These are phyloP conservation scores for Rhododendron mucronatum DNA, from an alignment of 148 eudicot species.

Conservation along the genomic window DNA sequence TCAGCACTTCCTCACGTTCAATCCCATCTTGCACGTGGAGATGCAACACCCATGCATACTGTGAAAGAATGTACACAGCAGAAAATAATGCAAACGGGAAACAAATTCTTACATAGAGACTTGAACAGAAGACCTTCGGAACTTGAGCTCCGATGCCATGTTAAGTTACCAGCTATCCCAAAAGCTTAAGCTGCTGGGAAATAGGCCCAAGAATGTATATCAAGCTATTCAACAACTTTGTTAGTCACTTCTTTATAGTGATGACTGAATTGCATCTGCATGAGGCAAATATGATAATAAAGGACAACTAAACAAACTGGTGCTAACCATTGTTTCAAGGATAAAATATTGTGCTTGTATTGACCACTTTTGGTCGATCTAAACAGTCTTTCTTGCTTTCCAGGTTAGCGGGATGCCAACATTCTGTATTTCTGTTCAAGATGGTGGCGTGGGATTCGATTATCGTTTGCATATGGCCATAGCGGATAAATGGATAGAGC, in stretches of 20 bases:
- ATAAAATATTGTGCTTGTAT: background rate
- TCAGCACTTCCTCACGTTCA: background rate
- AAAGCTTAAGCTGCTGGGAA: background rate
- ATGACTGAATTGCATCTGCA: background rate
- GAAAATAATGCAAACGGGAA: background rate
- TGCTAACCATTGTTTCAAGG: background rate
- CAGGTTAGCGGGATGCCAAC: conserved; percentile 99
- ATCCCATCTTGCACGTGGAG: background rate
- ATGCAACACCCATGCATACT: background rate
- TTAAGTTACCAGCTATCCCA: background rate
- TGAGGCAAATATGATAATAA: background rate
- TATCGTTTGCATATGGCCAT: conserved; percentile 98
- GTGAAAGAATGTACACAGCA: background rate
- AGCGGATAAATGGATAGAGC: conserved; percentile 98
- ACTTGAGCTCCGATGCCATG: background rate
- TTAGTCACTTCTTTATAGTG: background rate
- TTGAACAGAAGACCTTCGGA: background rate
- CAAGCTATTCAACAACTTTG: background rate
- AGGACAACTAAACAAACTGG: background rate
- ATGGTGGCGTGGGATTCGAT: conserved; percentile 97
- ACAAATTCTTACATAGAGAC: background rate
- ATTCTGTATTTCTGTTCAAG: conserved; percentile 74
- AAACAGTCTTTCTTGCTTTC: conserved; percentile 2
- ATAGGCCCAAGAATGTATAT: background rate
- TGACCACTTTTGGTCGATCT: background rate